Evolutionary conservation across 108 stramenopile genomes (phyloP).

Genomic region (Cafeteria roenbergensis): DNA sequence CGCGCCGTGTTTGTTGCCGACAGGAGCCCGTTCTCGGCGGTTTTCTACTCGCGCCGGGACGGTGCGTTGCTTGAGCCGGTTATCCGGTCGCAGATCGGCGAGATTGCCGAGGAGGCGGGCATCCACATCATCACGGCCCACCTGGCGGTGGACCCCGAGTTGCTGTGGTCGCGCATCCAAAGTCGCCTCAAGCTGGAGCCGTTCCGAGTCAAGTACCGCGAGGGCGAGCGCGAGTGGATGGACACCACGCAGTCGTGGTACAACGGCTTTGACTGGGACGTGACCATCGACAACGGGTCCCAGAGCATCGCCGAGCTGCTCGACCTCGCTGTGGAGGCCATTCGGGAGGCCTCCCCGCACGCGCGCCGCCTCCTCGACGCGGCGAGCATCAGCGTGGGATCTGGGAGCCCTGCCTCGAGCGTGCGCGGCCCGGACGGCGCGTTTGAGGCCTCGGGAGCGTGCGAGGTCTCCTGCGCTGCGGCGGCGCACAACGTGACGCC

Average conservation of each 20-base stretch:
- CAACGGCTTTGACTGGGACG: constrained; percentile 12
- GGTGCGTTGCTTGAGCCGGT: constrained; percentile 17
- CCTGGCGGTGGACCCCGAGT: constrained; percentile 7
- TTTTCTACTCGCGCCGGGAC: constrained; percentile 10
- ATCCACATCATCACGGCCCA: constrained; percentile 18
- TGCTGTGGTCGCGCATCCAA: constrained; percentile 22
- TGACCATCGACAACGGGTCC: constrained; percentile 13
- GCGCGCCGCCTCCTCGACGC: too few species aligned
- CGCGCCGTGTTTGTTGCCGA: constrained; percentile 16
- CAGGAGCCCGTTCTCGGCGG: constrained; percentile 16
- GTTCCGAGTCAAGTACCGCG: constrained; percentile 1
- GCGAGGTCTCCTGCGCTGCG: too few species aligned
- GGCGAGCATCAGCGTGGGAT: too few species aligned
- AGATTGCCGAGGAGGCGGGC: constrained; percentile 2
- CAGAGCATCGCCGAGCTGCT: too few species aligned
- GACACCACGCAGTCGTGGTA: constrained; percentile 6
- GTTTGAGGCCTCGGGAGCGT: too few species aligned
- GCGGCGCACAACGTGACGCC: too few species aligned
- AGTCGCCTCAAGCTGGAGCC: constrained; percentile 15
- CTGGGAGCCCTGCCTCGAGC: too few species aligned
- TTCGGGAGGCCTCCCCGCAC: too few species aligned
- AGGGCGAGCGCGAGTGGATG: constrained; percentile 14
- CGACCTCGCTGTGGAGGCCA: too few species aligned
- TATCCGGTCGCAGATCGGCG: constrained; percentile 17
- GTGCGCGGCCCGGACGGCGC: too few species aligned